phyloP scores from a whole-genome alignment of 768 basidiomycete genomes.

The Imleria badia region DNA sequence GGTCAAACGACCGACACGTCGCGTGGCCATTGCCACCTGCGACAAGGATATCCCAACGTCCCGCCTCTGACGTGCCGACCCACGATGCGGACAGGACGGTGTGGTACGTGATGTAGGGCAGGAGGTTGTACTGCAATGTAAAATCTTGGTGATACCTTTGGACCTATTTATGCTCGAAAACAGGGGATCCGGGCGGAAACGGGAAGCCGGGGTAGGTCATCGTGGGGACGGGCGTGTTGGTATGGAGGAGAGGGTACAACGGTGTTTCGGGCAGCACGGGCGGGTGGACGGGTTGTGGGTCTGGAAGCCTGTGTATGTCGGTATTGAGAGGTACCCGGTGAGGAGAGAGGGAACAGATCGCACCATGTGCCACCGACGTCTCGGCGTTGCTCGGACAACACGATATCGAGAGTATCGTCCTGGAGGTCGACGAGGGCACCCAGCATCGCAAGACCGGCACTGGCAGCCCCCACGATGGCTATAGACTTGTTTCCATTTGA shows the following conservation, averaged over 20 bases:
- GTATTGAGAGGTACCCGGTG: too few relatives aligned
- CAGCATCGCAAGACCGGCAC: constrained; percentile 52
- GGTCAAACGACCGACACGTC: constrained; percentile 41
- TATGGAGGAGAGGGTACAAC: constrained; percentile 51
- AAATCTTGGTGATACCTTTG: constrained; percentile 47
- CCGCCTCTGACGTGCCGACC: constrained; percentile 38
- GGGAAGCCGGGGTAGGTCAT: constrained; percentile 61
- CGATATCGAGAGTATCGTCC: constrained; percentile 43
- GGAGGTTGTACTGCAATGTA: constrained; percentile 39
- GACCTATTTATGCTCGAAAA: constrained; percentile 49
- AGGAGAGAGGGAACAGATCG: constrained; percentile 5
- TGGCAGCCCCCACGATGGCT: constrained; percentile 58
- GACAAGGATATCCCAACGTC: constrained; percentile 47
- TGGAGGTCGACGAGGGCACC: constrained; percentile 52
- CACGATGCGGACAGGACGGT: constrained; percentile 44
- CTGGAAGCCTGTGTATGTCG: constrained; percentile 33
- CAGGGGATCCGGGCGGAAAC: constrained; percentile 46
- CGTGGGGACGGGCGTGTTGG: constrained; percentile 54
- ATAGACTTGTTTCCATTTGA: constrained; percentile 40
- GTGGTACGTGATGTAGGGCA: constrained; percentile 40
- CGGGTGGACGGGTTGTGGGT: constrained; percentile 33
- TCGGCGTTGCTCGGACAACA: constrained; percentile 51
- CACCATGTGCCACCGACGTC: constrained; percentile 61
- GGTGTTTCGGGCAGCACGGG: constrained; percentile 54
- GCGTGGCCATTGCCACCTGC: constrained; percentile 18